Evolutionary conservation across 2,329 filamentous ascomycete species (phyloP).

Genomic region (Ploettnerulaceae sp.): DNA sequence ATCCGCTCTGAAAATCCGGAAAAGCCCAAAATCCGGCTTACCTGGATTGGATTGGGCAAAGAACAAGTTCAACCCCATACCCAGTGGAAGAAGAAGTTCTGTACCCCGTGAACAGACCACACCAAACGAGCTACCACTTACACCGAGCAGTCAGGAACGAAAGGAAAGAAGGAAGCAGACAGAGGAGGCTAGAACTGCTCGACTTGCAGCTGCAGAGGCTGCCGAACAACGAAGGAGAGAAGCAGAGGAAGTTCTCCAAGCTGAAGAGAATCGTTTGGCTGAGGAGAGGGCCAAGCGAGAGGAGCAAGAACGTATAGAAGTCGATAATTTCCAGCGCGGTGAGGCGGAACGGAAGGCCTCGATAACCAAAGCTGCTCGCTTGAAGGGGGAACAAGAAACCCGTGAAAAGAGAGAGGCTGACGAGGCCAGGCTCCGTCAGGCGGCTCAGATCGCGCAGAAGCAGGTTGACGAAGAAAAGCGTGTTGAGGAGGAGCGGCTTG

Average conservation of each 20-base stretch:
- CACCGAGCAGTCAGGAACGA: conserved; percentile 26
- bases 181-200: conserved; percentile 21
- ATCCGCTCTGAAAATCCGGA: conserved; percentile 18
- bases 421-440: conserved; percentile 13
- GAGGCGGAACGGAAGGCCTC: conserved; percentile 18
- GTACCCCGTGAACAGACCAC: conserved; percentile 11
- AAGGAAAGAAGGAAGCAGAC: conserved; percentile 14
- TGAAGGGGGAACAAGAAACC: conserved; percentile 18
- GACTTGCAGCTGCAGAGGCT: conserved; percentile 21
- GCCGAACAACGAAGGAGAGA: conserved; percentile 20
- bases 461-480: conserved; percentile 16
- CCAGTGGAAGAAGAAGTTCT: conserved; percentile 16
- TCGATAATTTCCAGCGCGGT: conserved; percentile 10
- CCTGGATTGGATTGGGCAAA: conserved; percentile 18
- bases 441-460: conserved; percentile 17
- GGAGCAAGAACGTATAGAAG: conserved; percentile 17
- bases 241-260: conserved; percentile 19
- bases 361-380: conserved; percentile 16
- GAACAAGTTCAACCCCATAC: conserved; percentile 23
- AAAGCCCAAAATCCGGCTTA: conserved; percentile 15
- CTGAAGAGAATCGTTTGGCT: conserved; percentile 16
- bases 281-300: conserved; percentile 14
- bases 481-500: conserved; percentile 11
- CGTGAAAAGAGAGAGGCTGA: conserved; percentile 14
- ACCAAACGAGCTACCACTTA: conserved; percentile 24